A percentile compares a stretch with the other conserved stretches of the same genome.
Evolutionary conservation across 1,284 basidiomycete species (phyloP).

Genomic region (Irpex rosettiformis): DNA sequence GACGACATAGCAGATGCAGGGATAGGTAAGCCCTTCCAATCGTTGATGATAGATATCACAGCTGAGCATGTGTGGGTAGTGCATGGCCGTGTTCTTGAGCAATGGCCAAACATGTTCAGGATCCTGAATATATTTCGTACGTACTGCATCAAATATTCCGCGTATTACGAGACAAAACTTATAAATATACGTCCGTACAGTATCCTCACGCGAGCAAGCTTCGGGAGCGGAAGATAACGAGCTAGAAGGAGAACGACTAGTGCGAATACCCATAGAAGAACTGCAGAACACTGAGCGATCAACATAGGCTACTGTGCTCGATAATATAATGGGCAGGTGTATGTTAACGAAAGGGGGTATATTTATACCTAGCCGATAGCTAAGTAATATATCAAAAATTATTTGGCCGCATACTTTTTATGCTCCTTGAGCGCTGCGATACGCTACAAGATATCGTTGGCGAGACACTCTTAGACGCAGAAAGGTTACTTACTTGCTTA

Average conservation of each 20-base stretch:
- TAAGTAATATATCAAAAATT: background rate
- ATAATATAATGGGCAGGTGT: background rate
- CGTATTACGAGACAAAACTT: background rate
- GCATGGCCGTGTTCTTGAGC: conserved; percentile 71
- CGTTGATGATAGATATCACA: conserved; percentile 8
- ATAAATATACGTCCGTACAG: conserved; percentile 28
- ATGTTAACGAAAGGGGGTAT: background rate
- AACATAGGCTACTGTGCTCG: background rate
- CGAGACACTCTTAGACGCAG: background rate
- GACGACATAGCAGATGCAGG: conserved; percentile 74
- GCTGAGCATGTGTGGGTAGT: conserved; percentile 36
- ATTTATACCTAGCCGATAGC: too few relatives aligned
- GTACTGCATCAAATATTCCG: conserved; percentile 50
- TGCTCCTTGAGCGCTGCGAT: conserved; percentile 32
- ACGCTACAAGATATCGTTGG: conserved; percentile 18
- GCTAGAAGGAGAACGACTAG: conserved; percentile 38
- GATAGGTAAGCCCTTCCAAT: conserved; percentile 39
- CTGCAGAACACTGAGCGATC: conserved; percentile 31
- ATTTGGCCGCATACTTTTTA: conserved; percentile 23
- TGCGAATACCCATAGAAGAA: conserved; percentile 64
- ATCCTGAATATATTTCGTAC: conserved; percentile 66
- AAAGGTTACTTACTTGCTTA: conserved; percentile 54
- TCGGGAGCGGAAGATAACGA: conserved; percentile 18
- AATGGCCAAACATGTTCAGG: conserved; percentile 80
- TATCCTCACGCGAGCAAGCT: conserved; percentile 37